Evolutionary conservation across 768 basidiomycete species (phyloP).

Genomic region (Amanita rubescens): DNA sequence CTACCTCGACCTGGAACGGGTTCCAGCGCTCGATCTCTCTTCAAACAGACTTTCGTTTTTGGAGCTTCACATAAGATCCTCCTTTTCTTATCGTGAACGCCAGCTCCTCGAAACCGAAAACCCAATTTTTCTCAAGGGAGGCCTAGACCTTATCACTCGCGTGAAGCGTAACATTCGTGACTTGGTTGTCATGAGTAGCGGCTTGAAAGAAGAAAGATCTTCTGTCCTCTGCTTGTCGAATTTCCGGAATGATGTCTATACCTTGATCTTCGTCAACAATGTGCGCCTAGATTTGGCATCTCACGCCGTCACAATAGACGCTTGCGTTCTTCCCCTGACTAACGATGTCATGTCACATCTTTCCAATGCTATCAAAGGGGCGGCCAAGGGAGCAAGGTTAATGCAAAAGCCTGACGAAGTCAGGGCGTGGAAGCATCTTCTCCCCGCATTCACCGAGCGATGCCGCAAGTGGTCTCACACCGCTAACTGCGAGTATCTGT

Average conservation of each 20-base stretch:
- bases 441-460: slow-evolving; percentile 23
- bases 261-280: slow-evolving; percentile 38
- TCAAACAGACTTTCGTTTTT: slow-evolving; percentile 12
- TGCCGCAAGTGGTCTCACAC: slow-evolving; percentile 21
- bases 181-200: slow-evolving; percentile 4
- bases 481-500: slow-evolving; percentile 20
- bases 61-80: slow-evolving; percentile 1
- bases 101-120: not conserved
- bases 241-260: slow-evolving; percentile 20
- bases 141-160: slow-evolving; percentile 5
- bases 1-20: slow-evolving; percentile 22
- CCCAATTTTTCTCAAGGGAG: too few species aligned
- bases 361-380: not conserved
- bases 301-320: slow-evolving; percentile 39
- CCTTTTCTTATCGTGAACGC: slow-evolving; percentile 12
- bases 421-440: slow-evolving; percentile 22
- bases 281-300: slow-evolving; percentile 41
- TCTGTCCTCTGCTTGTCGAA: slow-evolving; percentile 18
- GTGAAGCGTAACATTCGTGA: slow-evolving; percentile 12
- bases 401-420: slow-evolving; percentile 14
- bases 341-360: not conserved
- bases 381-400: not conserved
- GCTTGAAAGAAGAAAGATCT: not conserved
- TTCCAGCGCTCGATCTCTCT: slow-evolving; percentile 16
- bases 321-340: not conserved